phyloP scores from a whole-genome alignment of 2,329 filamentous ascomycete species.

The Diaporthe vaccinii region DNA sequence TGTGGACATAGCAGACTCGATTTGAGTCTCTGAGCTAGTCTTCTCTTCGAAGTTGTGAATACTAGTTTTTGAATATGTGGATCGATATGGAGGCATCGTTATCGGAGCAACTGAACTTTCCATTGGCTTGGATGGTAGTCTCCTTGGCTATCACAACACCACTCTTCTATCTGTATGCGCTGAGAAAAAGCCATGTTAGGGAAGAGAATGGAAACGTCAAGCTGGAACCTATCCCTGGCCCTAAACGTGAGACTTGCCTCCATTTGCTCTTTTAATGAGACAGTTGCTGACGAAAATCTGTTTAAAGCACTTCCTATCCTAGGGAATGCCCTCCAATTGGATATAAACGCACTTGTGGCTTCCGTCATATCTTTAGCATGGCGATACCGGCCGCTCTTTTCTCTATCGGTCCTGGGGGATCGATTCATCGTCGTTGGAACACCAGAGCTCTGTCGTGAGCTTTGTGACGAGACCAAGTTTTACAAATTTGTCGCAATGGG shows the following conservation, averaged over 20 bases:
- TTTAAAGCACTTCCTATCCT: slow-evolving; percentile 20
- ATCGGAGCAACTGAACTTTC: neutral
- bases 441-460: slow-evolving; percentile 43
- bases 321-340: slow-evolving; percentile 5
- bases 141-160: neutral
- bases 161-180: neutral
- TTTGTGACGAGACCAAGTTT: slow-evolving; percentile 44
- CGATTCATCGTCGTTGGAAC: slow-evolving; percentile 38
- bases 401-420: slow-evolving; percentile 10
- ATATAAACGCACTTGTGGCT: slow-evolving; percentile 19
- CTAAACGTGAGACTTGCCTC: neutral
- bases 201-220: neutral
- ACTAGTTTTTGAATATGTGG: neutral
- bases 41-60: neutral
- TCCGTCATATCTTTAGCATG: slow-evolving; percentile 18
- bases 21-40: neutral
- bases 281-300: neutral
- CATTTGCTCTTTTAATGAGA: neutral
- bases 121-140: neutral
- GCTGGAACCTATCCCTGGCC: slow-evolving; percentile 19
- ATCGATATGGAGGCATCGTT: neutral
- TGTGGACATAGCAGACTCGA: neutral
- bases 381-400: slow-evolving; percentile 1
- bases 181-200: neutral
- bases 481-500: slow-evolving; percentile 41